Conservation (phyloP, 73 alveolate genomes). For the Blepharisma stoltei region DNA sequence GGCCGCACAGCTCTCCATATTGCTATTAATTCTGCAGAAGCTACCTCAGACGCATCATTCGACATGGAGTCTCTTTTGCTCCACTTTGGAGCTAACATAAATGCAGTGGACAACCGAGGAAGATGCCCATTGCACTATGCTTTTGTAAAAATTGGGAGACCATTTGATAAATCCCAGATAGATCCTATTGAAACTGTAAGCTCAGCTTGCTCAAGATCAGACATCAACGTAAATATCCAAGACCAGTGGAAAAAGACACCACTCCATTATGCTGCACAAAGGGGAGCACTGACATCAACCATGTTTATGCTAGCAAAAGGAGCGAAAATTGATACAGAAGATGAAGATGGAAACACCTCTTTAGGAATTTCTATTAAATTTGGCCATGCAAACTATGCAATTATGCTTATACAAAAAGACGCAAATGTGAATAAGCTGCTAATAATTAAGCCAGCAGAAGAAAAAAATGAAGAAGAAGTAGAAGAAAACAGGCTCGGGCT, state of each 20-base stretch:
- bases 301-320: slow-evolving; percentile 38
- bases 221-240: slow-evolving; percentile 41
- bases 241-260: slow-evolving; percentile 67
- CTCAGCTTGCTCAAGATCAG: slow-evolving; percentile 38
- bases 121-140: slow-evolving; percentile 75
- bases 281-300: slow-evolving; percentile 58
- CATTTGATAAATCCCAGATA: slow-evolving; percentile 34
- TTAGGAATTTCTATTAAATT: slow-evolving; percentile 17
- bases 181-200: slow-evolving; percentile 76
- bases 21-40: slow-evolving; percentile 41
- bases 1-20: slow-evolving; percentile 47
- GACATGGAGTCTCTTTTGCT: slow-evolving; percentile 53
- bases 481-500: slow-evolving; percentile 2
- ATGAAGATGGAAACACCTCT: slow-evolving; percentile 31
- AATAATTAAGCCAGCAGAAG: slow-evolving; percentile 33
- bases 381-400: slow-evolving; percentile 42
- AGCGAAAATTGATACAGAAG: slow-evolving; percentile 41
- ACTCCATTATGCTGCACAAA: slow-evolving; percentile 68
- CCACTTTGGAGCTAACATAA: slow-evolving; percentile 41
- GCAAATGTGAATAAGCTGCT: slow-evolving; percentile 38
- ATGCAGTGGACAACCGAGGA: slow-evolving; percentile 42
- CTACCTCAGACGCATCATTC: slow-evolving; percentile 53
- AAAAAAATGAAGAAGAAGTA: slow-evolving; percentile 37
- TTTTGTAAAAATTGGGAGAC: slow-evolving; percentile 55
- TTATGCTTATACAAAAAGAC: slow-evolving; percentile 40